Base-by-base conservation (phyloP, 192 early-diverging fungal species). In the Backusella tarrabulga region DNA sequence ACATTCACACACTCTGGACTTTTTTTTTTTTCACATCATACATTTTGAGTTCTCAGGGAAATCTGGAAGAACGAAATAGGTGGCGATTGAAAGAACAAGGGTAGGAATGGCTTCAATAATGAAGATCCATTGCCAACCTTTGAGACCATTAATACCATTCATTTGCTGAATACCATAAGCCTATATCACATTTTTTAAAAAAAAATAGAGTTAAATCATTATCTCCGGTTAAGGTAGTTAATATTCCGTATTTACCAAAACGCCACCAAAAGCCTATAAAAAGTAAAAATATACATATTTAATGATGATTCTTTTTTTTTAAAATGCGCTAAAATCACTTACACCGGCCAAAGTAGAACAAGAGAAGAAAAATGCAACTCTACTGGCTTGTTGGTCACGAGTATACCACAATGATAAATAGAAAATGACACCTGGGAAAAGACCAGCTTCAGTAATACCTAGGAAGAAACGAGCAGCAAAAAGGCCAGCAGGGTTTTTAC, bases 111-210 rank as follows among this genome's bases (percentile, higher is more conserved):
- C 88, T 80, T 93, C 91, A 34, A 92, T 83, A 34, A 96, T 88
- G 76, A 95, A 95, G 34, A 95, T 84, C 85, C 92, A 88, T 77
- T 90, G 88, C 93, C 93, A 95, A 7, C 90, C 92, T 29, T 83
- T 74, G 2, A 91, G 74, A 68, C 84, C 84, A 42, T 36, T 77
- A 26, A 83, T 63, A 29, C 91, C 90, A 83, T 76, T 80, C 84
- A 93, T 88, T 69, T 85, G 77, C 36, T 83, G 77, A 67, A 92
- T 90, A 72, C 87, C 87, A 81, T 90, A 92, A 54, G 90, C 91
- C 73, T 74, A 79, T 63, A 19, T 40, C 6, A 56, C 15, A 34
- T 29, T 71, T 7, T 71, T 26, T 36, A 0, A 4, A 23, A 17
- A 70, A 19, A 68, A 35, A 42, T 38, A 44, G 26, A 50, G 54